These are phyloP conservation scores for Aspergillus sp. DNA, from an alignment of 2,329 filamentous ascomycete species.

Conservation along the genomic window DNA sequence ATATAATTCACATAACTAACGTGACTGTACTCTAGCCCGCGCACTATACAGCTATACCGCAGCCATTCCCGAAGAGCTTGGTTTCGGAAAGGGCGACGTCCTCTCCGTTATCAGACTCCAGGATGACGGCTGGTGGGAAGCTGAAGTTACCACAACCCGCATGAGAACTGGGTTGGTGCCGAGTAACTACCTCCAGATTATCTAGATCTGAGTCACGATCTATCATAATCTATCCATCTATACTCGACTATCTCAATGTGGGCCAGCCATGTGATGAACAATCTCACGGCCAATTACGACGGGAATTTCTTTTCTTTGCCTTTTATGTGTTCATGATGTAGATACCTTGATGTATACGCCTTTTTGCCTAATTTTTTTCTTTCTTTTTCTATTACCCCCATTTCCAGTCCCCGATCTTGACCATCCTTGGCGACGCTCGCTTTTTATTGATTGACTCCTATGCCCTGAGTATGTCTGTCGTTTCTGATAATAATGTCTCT, in stretches of 20 bases:
- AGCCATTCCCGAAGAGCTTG: constrained; percentile 91
- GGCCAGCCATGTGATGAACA: constrained; percentile 4
- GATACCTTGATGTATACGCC: constrained; percentile 15
- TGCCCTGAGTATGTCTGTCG: constrained; percentile 4
- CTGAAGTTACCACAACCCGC: constrained; percentile 70
- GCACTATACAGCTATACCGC: constrained; percentile 93
- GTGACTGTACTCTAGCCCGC: constrained; percentile 61
- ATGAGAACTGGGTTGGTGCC: constrained; percentile 59
- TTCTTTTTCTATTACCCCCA: not conserved
- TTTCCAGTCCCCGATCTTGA: not conserved
- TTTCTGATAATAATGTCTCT: not conserved
- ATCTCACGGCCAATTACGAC: constrained; percentile 25
- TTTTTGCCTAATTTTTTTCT: not conserved
- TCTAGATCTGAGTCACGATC: constrained; percentile 32
- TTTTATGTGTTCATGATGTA: constrained; percentile 22
- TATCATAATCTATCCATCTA: not conserved
- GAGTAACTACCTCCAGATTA: constrained; percentile 66
- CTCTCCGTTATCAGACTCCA: constrained; percentile 86
- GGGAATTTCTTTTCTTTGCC: constrained; percentile 6
- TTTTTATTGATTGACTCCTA: not conserved
- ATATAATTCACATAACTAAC: constrained; percentile 15
- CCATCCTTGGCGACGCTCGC: not conserved
- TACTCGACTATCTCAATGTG: not conserved
- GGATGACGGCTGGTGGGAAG: constrained; percentile 99
- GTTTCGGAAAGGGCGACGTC: constrained; percentile 88